Conservation (phyloP, 1,284 basidiomycete genomes). For the Vanrija sp. region DNA sequence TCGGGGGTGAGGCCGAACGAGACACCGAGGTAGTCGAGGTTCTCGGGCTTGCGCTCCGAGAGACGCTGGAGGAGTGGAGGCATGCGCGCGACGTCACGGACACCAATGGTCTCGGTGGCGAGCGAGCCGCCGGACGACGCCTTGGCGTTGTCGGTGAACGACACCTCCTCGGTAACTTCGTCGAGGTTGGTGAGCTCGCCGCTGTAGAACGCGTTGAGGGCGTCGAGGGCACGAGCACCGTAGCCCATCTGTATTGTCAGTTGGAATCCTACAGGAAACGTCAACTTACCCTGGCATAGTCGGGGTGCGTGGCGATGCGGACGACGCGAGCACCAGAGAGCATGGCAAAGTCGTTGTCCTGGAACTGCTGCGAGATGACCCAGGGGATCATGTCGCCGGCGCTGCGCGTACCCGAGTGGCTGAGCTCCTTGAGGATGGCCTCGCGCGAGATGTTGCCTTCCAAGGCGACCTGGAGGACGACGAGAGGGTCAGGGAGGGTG, state of each 20-base stretch:
- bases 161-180: slow-evolving; percentile 52
- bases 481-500: slow-evolving; percentile 84
- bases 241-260: slow-evolving; percentile 80
- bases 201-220: slow-evolving; percentile 83
- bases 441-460: slow-evolving; percentile 90
- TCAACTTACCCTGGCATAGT: slow-evolving; percentile 72
- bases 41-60: slow-evolving; percentile 84
- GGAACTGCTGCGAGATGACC: slow-evolving; percentile 87
- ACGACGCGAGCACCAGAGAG: slow-evolving; percentile 90
- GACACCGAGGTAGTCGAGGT: slow-evolving; percentile 90
- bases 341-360: slow-evolving; percentile 89
- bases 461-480: slow-evolving; percentile 90
- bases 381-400: slow-evolving; percentile 98
- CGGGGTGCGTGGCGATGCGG: slow-evolving; percentile 93
- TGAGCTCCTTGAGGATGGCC: slow-evolving; percentile 80
- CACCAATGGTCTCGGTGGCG: slow-evolving; percentile 66
- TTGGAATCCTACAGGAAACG: neutral
- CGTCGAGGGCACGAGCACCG: slow-evolving; percentile 83
- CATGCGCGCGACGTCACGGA: slow-evolving; percentile 76
- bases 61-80: slow-evolving; percentile 89
- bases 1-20: slow-evolving; percentile 90
- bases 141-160: slow-evolving; percentile 5
- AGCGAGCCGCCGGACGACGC: slow-evolving; percentile 51
- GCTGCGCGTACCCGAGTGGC: slow-evolving; percentile 48
- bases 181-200: slow-evolving; percentile 89